Percentiles rank a stretch among this genome's conserved stretches.
phyloP scores from a whole-genome alignment of 2,329 filamentous ascomycete genomes.

The Phaeophleospora eucalypticola region DNA sequence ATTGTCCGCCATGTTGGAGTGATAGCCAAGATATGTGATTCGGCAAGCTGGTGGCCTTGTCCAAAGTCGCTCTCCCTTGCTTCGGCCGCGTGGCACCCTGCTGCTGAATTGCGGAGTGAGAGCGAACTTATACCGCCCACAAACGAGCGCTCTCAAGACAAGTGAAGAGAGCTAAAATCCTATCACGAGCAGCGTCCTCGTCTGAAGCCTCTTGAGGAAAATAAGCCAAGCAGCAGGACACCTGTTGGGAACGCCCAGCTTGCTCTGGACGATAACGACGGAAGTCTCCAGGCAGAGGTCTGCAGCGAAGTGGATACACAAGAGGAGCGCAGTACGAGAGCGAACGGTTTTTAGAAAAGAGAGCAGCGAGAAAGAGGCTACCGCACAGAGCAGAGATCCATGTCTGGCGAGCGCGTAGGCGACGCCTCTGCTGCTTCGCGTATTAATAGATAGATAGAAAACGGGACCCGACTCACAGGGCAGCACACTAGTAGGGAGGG shows the following conservation, averaged over 20 bases:
- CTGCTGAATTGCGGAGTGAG: too few species aligned
- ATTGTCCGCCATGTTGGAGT: conserved; percentile 1
- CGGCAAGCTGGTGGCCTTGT: not conserved
- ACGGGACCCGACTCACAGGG: too few species aligned
- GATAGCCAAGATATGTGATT: not conserved
- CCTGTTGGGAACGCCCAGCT: not conserved
- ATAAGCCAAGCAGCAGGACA: not conserved
- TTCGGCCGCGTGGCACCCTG: too few species aligned
- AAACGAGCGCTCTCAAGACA: not conserved
- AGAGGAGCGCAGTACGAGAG: not conserved
- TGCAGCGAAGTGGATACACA: not conserved
- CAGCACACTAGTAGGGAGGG: too few species aligned
- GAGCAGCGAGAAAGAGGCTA: not conserved
- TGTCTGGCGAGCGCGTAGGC: not conserved
- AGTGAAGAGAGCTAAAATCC: not conserved
- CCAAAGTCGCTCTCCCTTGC: too few species aligned
- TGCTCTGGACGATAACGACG: not conserved
- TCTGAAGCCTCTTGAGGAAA: not conserved
- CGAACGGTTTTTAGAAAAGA: not conserved
- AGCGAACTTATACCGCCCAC: too few species aligned
- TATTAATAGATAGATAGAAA: not conserved
- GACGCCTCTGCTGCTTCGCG: not conserved
- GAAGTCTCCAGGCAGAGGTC: not conserved
- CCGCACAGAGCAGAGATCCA: not conserved
- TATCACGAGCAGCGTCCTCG: not conserved